These are phyloP conservation scores for Suillus clintonianus DNA, from an alignment of 768 basidiomycete genomes.

Conservation along the genomic window DNA sequence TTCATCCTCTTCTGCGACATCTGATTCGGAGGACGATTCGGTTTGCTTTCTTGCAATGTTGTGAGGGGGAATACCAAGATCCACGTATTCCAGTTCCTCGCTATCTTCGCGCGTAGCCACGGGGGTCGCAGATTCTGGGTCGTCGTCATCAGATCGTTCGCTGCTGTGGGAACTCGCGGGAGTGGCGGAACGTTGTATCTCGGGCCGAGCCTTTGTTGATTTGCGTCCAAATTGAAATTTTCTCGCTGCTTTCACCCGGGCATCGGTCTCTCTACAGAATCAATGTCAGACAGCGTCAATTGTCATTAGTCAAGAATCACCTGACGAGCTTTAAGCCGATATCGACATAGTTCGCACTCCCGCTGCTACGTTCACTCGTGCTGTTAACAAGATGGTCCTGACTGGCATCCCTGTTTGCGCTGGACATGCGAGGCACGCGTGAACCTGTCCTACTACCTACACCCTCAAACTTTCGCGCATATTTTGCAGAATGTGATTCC, in stretches of 20 bases:
- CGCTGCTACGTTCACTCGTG: neutral
- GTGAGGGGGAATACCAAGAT: neutral
- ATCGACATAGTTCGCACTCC: neutral
- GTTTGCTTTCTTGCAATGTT: neutral
- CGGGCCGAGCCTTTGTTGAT: slow-evolving; percentile 2
- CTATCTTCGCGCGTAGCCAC: neutral
- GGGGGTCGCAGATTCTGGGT: neutral
- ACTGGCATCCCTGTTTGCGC: neutral
- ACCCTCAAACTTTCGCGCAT: neutral
- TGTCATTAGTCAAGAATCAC: neutral
- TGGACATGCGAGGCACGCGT: neutral
- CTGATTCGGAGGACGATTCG: neutral
- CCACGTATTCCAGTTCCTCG: neutral
- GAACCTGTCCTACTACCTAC: neutral
- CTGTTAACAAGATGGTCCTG: neutral
- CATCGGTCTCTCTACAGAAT: neutral
- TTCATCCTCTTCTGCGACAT: slow-evolving; percentile 11
- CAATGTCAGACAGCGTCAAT: neutral
- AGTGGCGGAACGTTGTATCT: neutral
- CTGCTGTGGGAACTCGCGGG: neutral
- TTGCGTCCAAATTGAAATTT: slow-evolving; percentile 16
- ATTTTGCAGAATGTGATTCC: neutral
- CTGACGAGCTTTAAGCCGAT: neutral
- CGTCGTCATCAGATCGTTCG: neutral
- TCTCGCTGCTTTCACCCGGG: slow-evolving; percentile 15